Evolutionary conservation across 192 early-diverging fungal genomes (phyloP).

Genomic region (Linnemannia schmuckeri): DNA sequence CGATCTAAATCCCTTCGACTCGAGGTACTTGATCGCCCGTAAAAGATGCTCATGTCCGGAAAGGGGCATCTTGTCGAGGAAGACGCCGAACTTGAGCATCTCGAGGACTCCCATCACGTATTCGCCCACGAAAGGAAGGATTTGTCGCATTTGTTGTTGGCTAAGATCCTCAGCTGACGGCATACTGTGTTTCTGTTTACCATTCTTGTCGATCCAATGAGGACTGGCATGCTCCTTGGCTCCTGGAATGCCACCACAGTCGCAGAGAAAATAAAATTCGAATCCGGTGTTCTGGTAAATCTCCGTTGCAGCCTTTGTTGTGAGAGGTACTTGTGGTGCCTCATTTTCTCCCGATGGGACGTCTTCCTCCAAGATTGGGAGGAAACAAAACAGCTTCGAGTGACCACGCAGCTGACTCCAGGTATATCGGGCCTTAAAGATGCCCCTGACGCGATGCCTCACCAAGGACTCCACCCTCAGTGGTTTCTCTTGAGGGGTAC

Average conservation of each 20-base stretch:
- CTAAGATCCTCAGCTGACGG: background rate
- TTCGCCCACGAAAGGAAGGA: background rate
- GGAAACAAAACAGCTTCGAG: background rate
- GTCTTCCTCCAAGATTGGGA: background rate
- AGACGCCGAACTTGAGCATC: constrained; percentile 26
- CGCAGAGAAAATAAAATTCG: constrained; percentile 31
- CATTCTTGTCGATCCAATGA: constrained; percentile 16
- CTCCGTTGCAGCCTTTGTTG: background rate
- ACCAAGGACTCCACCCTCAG: background rate
- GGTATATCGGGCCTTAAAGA: background rate
- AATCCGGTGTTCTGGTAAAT: constrained; percentile 2
- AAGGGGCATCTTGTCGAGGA: constrained; percentile 1
- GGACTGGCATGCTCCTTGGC: background rate
- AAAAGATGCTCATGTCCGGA: background rate
- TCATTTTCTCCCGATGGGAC: background rate
- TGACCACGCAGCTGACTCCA: background rate
- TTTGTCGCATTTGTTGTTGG: background rate
- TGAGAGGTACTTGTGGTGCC: too few relatives aligned
- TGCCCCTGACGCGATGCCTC: background rate
- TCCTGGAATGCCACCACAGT: constrained; percentile 27
- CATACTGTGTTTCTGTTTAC: background rate
- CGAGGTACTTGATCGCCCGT: constrained; percentile 18
- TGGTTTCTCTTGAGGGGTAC: too few relatives aligned
- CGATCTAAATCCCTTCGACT: background rate
- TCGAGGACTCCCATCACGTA: constrained; percentile 40